Base-by-base conservation (phyloP, 1,284 basidiomycete genomes). In the Retiboletus flavoniger region DNA sequence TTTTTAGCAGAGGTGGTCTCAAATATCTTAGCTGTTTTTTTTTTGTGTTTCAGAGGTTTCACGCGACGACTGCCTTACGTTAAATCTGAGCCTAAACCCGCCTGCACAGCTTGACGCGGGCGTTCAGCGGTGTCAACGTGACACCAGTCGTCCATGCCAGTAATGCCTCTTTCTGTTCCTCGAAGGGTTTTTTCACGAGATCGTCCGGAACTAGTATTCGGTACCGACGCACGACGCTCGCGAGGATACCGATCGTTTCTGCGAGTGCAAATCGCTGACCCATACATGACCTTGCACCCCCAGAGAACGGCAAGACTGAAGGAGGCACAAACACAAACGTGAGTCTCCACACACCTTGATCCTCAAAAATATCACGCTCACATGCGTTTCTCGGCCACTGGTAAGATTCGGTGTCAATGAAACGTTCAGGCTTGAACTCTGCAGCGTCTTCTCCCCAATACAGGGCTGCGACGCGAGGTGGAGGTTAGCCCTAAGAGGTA, bases 351-450 rank as follows among this genome's bases (percentile, higher is more conserved):
- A 19, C 3, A 19, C 3, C 19, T 28, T 7, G 16, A 1, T 21
- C 39, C 7, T 7, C 4, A 1, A 26, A 36, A 34, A 8, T 10
- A 29, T 13, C 0, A 17, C 13, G 8, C 66, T 55, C 43, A 67
- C 64, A 69, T 32, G 67, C 71, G 35, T 69, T 51, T 47, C 70
- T 68, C n/a, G 72, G 74, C 74, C 74, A 77, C 21, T 66, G 62
- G 41, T 73, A 73, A 2, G 65, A 60, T 11, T 62, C 62, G 0
- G 65, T 72, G 43, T 78, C 76, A 29, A 82, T 67, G 69, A 80
- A 82, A 0, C 78, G 72, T 51, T 81, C 78, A 1, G 75, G 77
- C 32, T 65, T 72, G 65, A 76, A 79, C 26, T 70, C 66, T 26
- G 68, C 63, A 0, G 68, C 69, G 46, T 82, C 80, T 3, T 55